Evolutionary conservation across 345 rosid genomes (phyloP), one percentile per base, ranked within the genome.

Genomic region (Chamaenerion angustifolium): DNA sequence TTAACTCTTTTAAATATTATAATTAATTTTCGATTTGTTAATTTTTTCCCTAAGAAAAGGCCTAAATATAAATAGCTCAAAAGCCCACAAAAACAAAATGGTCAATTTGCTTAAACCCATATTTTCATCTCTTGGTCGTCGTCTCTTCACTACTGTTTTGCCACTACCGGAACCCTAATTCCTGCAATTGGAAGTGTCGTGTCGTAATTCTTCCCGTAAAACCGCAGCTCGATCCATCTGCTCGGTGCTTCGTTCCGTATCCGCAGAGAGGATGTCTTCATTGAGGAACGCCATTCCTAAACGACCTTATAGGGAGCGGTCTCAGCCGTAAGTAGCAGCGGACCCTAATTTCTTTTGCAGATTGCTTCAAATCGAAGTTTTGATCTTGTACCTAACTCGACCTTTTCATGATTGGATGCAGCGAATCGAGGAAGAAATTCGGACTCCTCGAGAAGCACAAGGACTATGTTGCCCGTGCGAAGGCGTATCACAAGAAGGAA

Each of bases 391-490:
- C 8, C 17, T 13, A n/a, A 55, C 12, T 13, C 46, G 12, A 57
- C 40, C 37, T 55, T 13, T 18, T 16, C 7, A 42, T 7, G 10
- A 23, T 41, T 13, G 8, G 13, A 41, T 25, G 42, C 63, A 86
- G 98, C 47, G 65, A 75, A 14, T 67, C 81, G 43, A 79, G 92
- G 80, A 81, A 75, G 68, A 83, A 47, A 58, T 81, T 68, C 49
- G 98, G 96, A 18, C 62, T 86, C 41, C 92, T 83, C 12, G 96
- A 90, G 68, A 86, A 90, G 65, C 98, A 90, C 62, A 86, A 86
- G 70, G 98, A 90, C 69, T 90, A 90, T 75, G 72, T 76, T 18
- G 63, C 71, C 57, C 84, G 92, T 44, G 98, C 94, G 0, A 74
- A 68, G 53, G 82, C 81, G 15, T 83, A 42, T 59, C 95, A 85